These are phyloP conservation scores for Suillus subalutaceus DNA, from an alignment of 768 basidiomycete species.

Conservation along the genomic window DNA sequence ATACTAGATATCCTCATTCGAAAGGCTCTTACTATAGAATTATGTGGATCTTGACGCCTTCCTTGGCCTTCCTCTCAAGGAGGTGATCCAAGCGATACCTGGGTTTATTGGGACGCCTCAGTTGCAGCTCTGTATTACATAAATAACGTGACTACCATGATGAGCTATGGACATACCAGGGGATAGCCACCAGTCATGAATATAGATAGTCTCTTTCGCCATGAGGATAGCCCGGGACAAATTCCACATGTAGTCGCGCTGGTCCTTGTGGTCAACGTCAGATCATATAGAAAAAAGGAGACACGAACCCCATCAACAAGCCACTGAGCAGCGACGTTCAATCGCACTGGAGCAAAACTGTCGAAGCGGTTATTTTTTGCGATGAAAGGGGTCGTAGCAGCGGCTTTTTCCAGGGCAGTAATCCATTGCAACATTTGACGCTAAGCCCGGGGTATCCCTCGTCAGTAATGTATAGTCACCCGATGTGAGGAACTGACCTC, in stretches of 20 bases:
- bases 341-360: slow-evolving; percentile 90
- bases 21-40: slow-evolving; percentile 78
- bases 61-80: slow-evolving; percentile 87
- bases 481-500: slow-evolving; percentile 52
- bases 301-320: slow-evolving; percentile 85
- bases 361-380: slow-evolving; percentile 82
- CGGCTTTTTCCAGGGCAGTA: slow-evolving; percentile 82
- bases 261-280: not conserved
- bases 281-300: not conserved
- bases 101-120: slow-evolving; percentile 84
- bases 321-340: slow-evolving; percentile 97
- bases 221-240: slow-evolving; percentile 87
- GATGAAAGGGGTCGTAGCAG: slow-evolving; percentile 75
- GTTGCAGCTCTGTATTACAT: slow-evolving; percentile 62
- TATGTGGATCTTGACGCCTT: slow-evolving; percentile 94
- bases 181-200: slow-evolving; percentile 98
- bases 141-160: slow-evolving; percentile 2
- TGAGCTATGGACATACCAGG: slow-evolving; percentile 54
- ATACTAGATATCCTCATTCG: not conserved
- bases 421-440: slow-evolving; percentile 98
- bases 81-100: slow-evolving; percentile 86
- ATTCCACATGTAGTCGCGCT: slow-evolving; percentile 99
- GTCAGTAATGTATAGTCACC: slow-evolving; percentile 12
- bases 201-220: slow-evolving; percentile 87
- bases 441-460: slow-evolving; percentile 35